phyloP scores from a whole-genome alignment of 495 filamentous ascomycete species.

The Penicillium diatomitis region DNA sequence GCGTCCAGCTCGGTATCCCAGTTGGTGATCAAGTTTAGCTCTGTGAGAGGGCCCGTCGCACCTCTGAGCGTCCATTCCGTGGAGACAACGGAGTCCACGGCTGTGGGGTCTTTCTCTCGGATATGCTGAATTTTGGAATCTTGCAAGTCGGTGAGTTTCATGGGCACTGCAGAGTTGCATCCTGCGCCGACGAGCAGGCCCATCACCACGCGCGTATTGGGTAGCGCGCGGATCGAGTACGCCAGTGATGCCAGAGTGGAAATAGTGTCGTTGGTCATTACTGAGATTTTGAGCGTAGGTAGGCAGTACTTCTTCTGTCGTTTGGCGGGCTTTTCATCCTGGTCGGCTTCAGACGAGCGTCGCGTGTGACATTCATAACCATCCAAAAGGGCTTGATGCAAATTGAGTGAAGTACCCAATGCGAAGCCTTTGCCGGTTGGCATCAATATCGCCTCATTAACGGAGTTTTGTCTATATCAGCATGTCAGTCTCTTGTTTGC shows the following conservation, averaged over 20 bases:
- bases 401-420: slow-evolving; percentile 55
- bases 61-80: slow-evolving; percentile 74
- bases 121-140: slow-evolving; percentile 40
- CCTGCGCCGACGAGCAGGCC: slow-evolving; percentile 70
- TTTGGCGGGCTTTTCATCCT: slow-evolving; percentile 13
- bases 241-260: slow-evolving; percentile 65
- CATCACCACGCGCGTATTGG: slow-evolving; percentile 60
- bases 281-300: slow-evolving; percentile 53
- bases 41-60: slow-evolving; percentile 48
- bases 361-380: slow-evolving; percentile 51
- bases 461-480: slow-evolving; percentile 49
- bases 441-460: slow-evolving; percentile 64
- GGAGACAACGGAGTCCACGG: slow-evolving; percentile 55
- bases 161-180: slow-evolving; percentile 64
- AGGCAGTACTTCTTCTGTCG: slow-evolving; percentile 34
- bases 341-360: slow-evolving; percentile 17
- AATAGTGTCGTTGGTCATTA: slow-evolving; percentile 69
- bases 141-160: slow-evolving; percentile 51
- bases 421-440: slow-evolving; percentile 75
- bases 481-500: background rate
- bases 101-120: slow-evolving; percentile 22
- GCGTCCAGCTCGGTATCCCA: slow-evolving; percentile 59
- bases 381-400: slow-evolving; percentile 52
- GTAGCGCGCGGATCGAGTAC: slow-evolving; percentile 45
- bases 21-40: slow-evolving; percentile 46